A percentile compares a stretch with the other conserved stretches of the same genome.
Evolutionary conservation across 2,329 filamentous ascomycete genomes (phyloP).

Genomic region (Podosphaera xanthii): DNA sequence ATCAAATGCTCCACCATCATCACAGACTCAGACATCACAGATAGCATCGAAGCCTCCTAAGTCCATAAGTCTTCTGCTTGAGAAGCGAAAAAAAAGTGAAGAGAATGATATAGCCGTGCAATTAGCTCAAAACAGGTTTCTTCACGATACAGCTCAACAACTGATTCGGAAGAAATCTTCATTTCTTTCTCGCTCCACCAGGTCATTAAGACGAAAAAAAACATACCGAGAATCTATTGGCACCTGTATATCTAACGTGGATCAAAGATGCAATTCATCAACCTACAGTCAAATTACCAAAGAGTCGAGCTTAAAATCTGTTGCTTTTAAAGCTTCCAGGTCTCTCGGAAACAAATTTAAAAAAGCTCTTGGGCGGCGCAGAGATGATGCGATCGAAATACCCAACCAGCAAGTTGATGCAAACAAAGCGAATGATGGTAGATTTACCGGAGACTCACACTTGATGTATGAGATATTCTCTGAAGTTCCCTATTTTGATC

Average conservation of each 20-base stretch:
- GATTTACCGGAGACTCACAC: slow-evolving; percentile 9
- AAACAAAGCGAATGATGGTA: slow-evolving; percentile 12
- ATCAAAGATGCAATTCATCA: slow-evolving; percentile 9
- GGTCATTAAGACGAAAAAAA: slow-evolving; percentile 11
- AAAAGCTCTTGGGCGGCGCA: slow-evolving; percentile 26
- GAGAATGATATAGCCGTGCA: slow-evolving; percentile 18
- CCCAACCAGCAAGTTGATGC: slow-evolving; percentile 31
- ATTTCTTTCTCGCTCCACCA: slow-evolving; percentile 21
- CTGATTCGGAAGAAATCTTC: slow-evolving; percentile 22
- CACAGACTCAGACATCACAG: slow-evolving; percentile 10
- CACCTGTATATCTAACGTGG: slow-evolving; percentile 8
- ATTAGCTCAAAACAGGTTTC: slow-evolving; percentile 18
- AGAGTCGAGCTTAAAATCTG: slow-evolving; percentile 21
- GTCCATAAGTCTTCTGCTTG: slow-evolving; percentile 30
- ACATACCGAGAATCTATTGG: slow-evolving; percentile 26
- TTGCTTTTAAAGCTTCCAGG: slow-evolving; percentile 37
- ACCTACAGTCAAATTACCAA: slow-evolving; percentile 9
- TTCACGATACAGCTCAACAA: slow-evolving; percentile 17
- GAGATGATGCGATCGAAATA: slow-evolving; percentile 17
- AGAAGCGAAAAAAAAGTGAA: slow-evolving; percentile 4
- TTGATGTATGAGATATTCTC: slow-evolving; percentile 16
- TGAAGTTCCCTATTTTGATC: slow-evolving; percentile 18
- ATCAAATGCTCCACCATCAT: slow-evolving; percentile 4
- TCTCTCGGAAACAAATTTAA: slow-evolving; percentile 38
- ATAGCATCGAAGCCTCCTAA: slow-evolving; percentile 23